Percentiles rank a stretch among this genome's conserved stretches.
These are phyloP conservation scores for Hordeum marinum DNA, from an alignment of 176 grass and related monocot genomes.

Conservation along the genomic window DNA sequence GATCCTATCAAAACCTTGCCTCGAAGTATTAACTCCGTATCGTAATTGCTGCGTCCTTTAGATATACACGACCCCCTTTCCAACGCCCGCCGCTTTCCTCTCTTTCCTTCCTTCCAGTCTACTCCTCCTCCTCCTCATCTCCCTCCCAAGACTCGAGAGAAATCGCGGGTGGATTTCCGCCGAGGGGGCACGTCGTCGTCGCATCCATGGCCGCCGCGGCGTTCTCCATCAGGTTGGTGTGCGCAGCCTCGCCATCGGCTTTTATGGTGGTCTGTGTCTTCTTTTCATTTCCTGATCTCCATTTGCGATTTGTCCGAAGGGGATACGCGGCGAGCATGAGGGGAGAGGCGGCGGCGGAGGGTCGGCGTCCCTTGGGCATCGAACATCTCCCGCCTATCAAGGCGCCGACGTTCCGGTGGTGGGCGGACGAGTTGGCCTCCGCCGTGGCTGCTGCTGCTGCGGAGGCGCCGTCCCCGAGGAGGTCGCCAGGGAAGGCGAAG, in stretches of 20 bases:
- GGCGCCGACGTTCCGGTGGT: constrained; percentile 50
- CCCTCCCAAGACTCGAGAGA: too few species aligned
- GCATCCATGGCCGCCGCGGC: constrained; percentile 24
- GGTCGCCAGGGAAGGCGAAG: constrained; percentile 19
- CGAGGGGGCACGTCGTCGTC: neutral
- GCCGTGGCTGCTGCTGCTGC: neutral
- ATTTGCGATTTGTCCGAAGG: constrained; percentile 7
- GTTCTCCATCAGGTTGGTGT: constrained; percentile 52
- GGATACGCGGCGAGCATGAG: constrained; percentile 31
- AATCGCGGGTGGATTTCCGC: neutral
- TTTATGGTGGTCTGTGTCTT: neutral
- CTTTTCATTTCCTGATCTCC: neutral
- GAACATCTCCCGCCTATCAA: constrained; percentile 37
- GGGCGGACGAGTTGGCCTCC: constrained; percentile 41
- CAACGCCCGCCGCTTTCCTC: neutral
- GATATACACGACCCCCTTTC: constrained; percentile 2
- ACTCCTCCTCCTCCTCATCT: neutral
- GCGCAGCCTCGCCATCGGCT: neutral
- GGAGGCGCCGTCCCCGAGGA: neutral
- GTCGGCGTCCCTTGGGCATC: neutral
- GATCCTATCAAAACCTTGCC: neutral
- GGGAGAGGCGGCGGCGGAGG: neutral
- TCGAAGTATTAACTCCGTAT: neutral
- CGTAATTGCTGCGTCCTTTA: neutral
- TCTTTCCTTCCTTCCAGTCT: neutral